Base-by-base conservation (phyloP, 2,329 filamentous ascomycete species). In the Beauveria australis region DNA sequence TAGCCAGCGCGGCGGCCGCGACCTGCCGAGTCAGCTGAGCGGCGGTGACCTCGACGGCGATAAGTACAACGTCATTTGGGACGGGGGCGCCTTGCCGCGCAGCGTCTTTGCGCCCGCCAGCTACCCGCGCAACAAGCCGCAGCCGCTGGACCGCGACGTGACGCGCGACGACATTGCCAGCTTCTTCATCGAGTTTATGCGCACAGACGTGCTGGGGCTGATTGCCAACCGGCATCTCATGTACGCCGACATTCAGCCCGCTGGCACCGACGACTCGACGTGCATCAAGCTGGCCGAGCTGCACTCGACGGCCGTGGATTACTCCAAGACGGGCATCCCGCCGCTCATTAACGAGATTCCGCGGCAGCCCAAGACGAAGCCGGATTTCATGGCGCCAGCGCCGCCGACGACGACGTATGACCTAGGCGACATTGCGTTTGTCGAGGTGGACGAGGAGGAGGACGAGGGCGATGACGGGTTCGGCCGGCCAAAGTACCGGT, bases 41-140 rank as follows among this genome's bases (percentile, higher is more conserved):
- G 91, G 91, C 1, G 91, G 91, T 0, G 91, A 96, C 70, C 79
- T 96, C 0, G 91, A 94, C 64, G 91, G 91, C 0, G 92, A 96
- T 69, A 74, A 90, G 0, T 96, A 89, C 72, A 88, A 91, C 64
- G 74, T 95, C 54, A 89, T 95, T 53, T 94, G 83, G 79, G 90
- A 95, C 65, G 66, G 72, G 0, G 68, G 71, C 0, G 77, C 85
- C 0, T 70, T 80, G 1, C 78, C 81, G 0, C 46, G 65, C 12
- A 24, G 16, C 0, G 76, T 73, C 0, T 83, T 78, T n/a, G 0
- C 3, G 1, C 83, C 91, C 0, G 90, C 91, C 0, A 84, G 91
- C 64, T 95, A 96, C 66, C 81, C 84, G 3, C 79, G 83, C 1
- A 77, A 82, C 0, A 18, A 65, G 0, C 82, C 88, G 0, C 63